A percentile compares a stretch with the other conserved stretches of the same genome.
These are phyloP conservation scores for Calonectria multiphialidica DNA, from an alignment of 2,329 filamentous ascomycete species.

Conservation along the genomic window DNA sequence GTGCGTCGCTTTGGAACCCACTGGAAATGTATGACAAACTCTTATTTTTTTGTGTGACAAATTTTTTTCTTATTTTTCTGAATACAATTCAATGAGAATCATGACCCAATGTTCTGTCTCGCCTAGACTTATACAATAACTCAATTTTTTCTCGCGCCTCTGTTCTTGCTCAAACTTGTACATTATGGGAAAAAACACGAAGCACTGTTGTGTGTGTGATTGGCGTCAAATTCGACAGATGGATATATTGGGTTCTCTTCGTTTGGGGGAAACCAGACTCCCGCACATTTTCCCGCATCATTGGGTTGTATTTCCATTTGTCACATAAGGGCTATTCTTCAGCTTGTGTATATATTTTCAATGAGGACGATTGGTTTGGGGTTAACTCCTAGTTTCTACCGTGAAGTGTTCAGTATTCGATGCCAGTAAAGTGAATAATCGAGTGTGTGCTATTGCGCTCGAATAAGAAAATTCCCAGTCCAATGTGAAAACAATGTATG, in stretches of 20 bases:
- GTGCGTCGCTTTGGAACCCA: constrained; percentile 27
- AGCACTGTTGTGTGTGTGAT: no score
- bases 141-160: constrained; percentile 2
- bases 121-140: constrained; percentile 22
- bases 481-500: no score
- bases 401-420: no score
- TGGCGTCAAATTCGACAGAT: constrained; percentile 19
- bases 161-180: constrained; percentile 12
- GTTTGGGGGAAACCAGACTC: constrained; percentile 8
- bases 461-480: no score
- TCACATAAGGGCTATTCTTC: constrained; percentile 27
- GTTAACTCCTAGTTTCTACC: not conserved
- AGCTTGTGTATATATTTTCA: constrained; percentile 36
- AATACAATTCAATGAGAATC: constrained; percentile 47
- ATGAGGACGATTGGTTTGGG: constrained; percentile 34
- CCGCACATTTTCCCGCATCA: constrained; percentile 16
- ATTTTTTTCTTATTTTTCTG: constrained; percentile 33
- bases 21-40: constrained; percentile 42
- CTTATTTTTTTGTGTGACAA: constrained; percentile 14
- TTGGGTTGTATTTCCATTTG: constrained; percentile 29
- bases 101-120: constrained; percentile 42
- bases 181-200: not conserved
- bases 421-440: no score
- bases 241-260: constrained; percentile 36
- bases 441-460: no score